A percentile compares a stretch with the other conserved stretches of the same genome.
Conservation (phyloP, 2,329 filamentous ascomycete genomes). For the Xylaria sp. region DNA sequence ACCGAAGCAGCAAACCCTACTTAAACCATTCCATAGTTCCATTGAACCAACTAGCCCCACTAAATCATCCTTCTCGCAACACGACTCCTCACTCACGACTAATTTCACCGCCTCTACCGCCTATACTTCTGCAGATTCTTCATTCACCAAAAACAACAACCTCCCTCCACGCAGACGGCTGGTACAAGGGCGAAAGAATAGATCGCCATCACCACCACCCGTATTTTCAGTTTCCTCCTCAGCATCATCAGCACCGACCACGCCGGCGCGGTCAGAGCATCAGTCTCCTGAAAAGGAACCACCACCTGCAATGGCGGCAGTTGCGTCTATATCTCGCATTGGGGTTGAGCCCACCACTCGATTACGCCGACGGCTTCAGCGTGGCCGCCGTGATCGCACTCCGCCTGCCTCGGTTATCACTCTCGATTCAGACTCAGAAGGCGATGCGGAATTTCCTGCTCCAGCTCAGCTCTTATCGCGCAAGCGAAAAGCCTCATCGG, state of each 20-base stretch:
- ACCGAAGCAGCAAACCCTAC: slow-evolving; percentile 26
- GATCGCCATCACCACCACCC: slow-evolving; percentile 45
- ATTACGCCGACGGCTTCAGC: slow-evolving; percentile 45
- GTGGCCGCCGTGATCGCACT: slow-evolving; percentile 41
- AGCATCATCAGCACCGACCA: slow-evolving; percentile 47
- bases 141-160: slow-evolving; percentile 33
- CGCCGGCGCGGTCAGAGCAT: slow-evolving; percentile 40
- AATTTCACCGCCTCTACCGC: slow-evolving; percentile 30
- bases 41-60: slow-evolving; percentile 11
- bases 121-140: slow-evolving; percentile 34
- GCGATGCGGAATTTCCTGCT: slow-evolving; percentile 16
- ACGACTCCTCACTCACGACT: slow-evolving; percentile 30
- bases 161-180: slow-evolving; percentile 46
- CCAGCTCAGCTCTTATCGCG: slow-evolving; percentile 19
- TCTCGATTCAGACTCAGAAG: slow-evolving; percentile 39
- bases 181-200: slow-evolving; percentile 46
- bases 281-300: slow-evolving; percentile 33
- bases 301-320: slow-evolving; percentile 14
- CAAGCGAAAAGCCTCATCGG: slow-evolving; percentile 45
- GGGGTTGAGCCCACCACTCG: slow-evolving; percentile 18
- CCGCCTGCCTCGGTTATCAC: slow-evolving; percentile 33
- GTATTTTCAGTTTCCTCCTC: slow-evolving; percentile 51
- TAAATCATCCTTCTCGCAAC: slow-evolving; percentile 35
- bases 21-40: slow-evolving; percentile 13
- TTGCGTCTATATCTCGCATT: background rate